Evolutionary conservation across 2,329 filamentous ascomycete genomes (phyloP), one percentile per base, ranked within the genome.

Genomic region (Fusarium sp.): DNA sequence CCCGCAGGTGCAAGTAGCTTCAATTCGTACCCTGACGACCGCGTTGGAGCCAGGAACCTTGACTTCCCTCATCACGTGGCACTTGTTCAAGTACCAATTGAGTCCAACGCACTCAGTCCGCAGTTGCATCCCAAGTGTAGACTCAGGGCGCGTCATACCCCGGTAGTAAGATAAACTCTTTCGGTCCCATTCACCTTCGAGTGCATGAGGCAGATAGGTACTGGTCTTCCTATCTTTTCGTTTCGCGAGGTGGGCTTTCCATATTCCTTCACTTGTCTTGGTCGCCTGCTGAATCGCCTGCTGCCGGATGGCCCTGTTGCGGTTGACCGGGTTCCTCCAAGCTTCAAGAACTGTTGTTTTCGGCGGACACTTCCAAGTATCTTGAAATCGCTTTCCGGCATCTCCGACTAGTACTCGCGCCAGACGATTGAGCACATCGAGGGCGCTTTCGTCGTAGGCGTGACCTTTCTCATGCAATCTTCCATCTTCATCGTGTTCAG

Each of bases 71-170:
- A 24, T 22, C 16, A n/a, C 42, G 8, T 48, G n/a, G 15, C 35
- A 48, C 15, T 36, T 48, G 16, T 26, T 39, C 18, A 62, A 36
- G 42, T 28, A 56, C 14, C 22, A 8, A 24, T 62, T 41, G 33
- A 57, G 51, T 18, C 50, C 60, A 15, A 67, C 45, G 8, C 26
- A 39, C 60, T 65, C 51, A 22, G 60, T 65, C 11, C 60, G 42
- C 13, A 63, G 35, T 6, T 67, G 58, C 14, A 67, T 35, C 10
- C 56, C 35, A 6, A 65, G 42, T 11, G 64, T 67, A 14, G 39
- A 41, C 38, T 58, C 50, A 3, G 50, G 51, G 1, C 64, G 59
- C 6, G 20, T 44, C 31, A 66, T n/a, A 28, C 38, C n/a, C 6
- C 31, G 13, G 24, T 67, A 53, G 18, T 58, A 50, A 22, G 22